Evolutionary conservation across 2,329 filamentous ascomycete genomes (phyloP), one percentile per base, ranked within the genome.

Genomic region (Tolypocladium pustulatum): DNA sequence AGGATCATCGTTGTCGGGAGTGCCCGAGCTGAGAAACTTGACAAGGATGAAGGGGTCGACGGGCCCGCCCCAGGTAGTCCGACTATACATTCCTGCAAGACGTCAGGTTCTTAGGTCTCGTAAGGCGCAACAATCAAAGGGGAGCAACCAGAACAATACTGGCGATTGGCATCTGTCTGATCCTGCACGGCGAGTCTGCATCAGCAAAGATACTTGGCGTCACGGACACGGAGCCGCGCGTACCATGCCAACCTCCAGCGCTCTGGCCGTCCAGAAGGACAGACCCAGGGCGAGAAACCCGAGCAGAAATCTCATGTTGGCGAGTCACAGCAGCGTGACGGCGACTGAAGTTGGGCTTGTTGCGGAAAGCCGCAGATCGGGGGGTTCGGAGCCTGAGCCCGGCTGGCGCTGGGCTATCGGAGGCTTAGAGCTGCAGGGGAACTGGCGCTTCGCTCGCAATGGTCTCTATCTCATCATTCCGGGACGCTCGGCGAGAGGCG

Each of bases 41-140:
- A 91, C 82, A 65, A 88, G 81, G 71, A 97, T 96, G 76, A 91
- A 96, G 25, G 93, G 93, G 66, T 97, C 90, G 61, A 91, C 83
- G 40, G 85, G 83, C 60, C 93, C 93, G 66, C 91, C 91, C 93
- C 93, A 97, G 56, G 88, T 82, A 68, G 85, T 89, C 70, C 85
- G 87, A 76, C 89, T 92, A 78, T 97, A 97, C 92, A 97, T 97
- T 76, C 93, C 91, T 78, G 61, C 40, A 55, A 17, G 9, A 36
- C 40, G 52, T 61, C 37, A 63, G 59, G 62, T 54, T 64, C 38
- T 4, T 22, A n/a, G 10, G 32, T 40, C 55, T 10, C 13, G 12
- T 30, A 13, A 12, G 15, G 4, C n/a, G 30, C 10, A 20, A 17
- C 17, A 4, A n/a, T 13, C 12, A 13, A n/a, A 36, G 40, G 9